These are phyloP conservation scores for Fonsecaea erecta DNA, from an alignment of 2,329 filamentous ascomycete genomes.

Conservation along the genomic window DNA sequence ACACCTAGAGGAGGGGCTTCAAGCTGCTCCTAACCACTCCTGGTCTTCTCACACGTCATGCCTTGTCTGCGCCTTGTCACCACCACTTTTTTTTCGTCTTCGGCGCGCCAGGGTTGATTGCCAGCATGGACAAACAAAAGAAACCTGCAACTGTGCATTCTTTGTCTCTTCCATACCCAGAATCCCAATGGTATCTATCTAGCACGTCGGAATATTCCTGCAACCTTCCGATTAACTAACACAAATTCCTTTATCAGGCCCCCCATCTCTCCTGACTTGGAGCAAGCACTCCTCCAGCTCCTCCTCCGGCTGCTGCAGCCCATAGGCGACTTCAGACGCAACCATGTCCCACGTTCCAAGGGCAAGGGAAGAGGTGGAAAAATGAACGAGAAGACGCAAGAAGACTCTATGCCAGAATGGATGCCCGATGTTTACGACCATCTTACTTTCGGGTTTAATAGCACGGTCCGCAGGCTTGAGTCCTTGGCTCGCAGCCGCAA, in stretches of 20 bases:
- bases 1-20: neutral
- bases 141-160: conserved; percentile 25
- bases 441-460: conserved; percentile 53
- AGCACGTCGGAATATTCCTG: neutral
- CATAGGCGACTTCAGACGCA: conserved; percentile 47
- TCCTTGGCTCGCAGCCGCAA: conserved; percentile 38
- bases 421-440: conserved; percentile 41
- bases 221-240: conserved; percentile 6
- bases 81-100: neutral
- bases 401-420: conserved; percentile 32
- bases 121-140: conserved; percentile 27
- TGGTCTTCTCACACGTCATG: conserved; percentile 12
- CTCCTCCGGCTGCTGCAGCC: conserved; percentile 38
- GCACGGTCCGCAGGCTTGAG: conserved; percentile 50
- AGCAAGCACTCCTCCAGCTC: conserved; percentile 26
- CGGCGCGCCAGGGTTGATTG: neutral
- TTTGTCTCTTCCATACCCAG: conserved; percentile 32
- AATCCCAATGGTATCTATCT: conserved; percentile 29
- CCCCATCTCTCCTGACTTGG: conserved; percentile 18
- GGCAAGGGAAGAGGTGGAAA: conserved; percentile 38
- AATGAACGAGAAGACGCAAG: conserved; percentile 4
- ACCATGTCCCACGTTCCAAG: conserved; percentile 46
- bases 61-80: neutral
- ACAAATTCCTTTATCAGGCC: conserved; percentile 24
- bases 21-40: neutral